A percentile compares a stretch with the other conserved stretches of the same genome.
Evolutionary conservation across 495 filamentous ascomycete genomes (phyloP).

Genomic region (Neurospora sp.): DNA sequence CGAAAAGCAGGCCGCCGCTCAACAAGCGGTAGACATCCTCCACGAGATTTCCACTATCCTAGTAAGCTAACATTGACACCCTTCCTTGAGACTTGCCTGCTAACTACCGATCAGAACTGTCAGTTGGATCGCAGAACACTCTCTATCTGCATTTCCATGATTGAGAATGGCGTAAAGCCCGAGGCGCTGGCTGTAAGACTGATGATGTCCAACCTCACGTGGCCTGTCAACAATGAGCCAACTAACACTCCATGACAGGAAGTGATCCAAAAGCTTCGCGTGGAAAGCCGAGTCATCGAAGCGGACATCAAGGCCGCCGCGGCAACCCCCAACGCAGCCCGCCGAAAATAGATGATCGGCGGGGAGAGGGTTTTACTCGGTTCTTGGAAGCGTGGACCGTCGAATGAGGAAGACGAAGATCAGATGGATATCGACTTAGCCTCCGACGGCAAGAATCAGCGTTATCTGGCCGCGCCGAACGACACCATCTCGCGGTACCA

Average conservation of each 20-base stretch:
- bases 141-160: constrained; percentile 87
- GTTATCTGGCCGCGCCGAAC: neutral
- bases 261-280: neutral
- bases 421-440: neutral
- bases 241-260: neutral
- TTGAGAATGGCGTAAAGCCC: constrained; percentile 95
- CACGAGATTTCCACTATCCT: constrained; percentile 87
- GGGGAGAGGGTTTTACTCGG: neutral
- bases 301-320: neutral
- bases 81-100: neutral
- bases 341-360: neutral
- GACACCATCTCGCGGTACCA: neutral
- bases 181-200: constrained; percentile 80
- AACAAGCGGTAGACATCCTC: constrained; percentile 90
- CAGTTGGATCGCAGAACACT: constrained; percentile 81
- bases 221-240: neutral
- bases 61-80: constrained; percentile 32
- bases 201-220: neutral
- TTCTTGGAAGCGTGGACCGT: neutral
- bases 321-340: neutral
- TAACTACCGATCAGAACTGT: constrained; percentile 56
- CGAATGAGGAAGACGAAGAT: neutral
- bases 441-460: neutral
- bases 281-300: neutral
- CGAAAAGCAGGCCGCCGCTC: constrained; percentile 80